Conservation (phyloP, 495 filamentous ascomycete genomes). For the Haplographium delicatum region DNA sequence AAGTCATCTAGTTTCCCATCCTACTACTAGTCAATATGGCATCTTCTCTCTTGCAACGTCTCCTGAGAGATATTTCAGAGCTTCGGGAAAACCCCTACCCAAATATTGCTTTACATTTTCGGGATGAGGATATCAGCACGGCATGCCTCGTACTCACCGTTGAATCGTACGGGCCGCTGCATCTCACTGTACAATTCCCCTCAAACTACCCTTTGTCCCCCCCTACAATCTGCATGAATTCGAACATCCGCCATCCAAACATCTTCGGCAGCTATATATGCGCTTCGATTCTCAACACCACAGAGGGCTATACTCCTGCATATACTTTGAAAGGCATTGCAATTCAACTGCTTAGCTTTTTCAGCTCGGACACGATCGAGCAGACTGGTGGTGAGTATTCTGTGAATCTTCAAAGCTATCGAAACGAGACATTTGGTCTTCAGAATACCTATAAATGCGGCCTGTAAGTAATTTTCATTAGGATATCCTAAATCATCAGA, state of each 20-base stretch:
- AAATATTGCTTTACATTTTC: conserved; percentile 34
- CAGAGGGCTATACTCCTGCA: conserved; percentile 41
- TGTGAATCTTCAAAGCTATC: conserved; percentile 7
- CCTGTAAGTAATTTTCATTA: neutral
- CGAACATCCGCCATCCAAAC: conserved; percentile 50
- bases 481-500: no score
- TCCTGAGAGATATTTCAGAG: conserved; percentile 42
- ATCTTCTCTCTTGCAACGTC: conserved; percentile 24
- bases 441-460: no score
- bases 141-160: conserved; percentile 39
- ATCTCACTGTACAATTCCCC: conserved; percentile 30
- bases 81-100: conserved; percentile 41
- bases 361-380: conserved; percentile 46
- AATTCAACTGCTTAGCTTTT: conserved; percentile 55
- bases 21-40: neutral
- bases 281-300: conserved; percentile 38
- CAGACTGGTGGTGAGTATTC: conserved; percentile 25
- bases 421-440: no score
- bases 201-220: conserved; percentile 39
- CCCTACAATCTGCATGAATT: conserved; percentile 40
- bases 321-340: conserved; percentile 46
- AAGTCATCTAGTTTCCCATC: neutral
- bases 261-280: conserved; percentile 44
- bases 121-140: conserved; percentile 30
- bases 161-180: conserved; percentile 29